Base-by-base conservation (phyloP, 352 stramenopile species). In the Pythium diclinum region DNA sequence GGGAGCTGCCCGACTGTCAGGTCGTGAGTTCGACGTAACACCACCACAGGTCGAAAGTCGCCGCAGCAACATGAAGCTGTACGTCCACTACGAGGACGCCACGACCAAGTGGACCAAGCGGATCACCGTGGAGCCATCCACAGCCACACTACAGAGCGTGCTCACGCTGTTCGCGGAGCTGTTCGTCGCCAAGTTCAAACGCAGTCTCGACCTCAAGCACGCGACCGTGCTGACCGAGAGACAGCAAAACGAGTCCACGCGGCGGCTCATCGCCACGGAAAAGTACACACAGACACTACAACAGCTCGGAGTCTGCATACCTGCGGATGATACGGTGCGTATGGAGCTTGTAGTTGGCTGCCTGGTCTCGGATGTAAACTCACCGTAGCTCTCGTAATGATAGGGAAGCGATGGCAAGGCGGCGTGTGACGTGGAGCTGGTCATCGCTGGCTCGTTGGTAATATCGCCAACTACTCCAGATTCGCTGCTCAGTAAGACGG, bases 71-170 rank as follows among this genome's bases (percentile, higher is more conserved):
- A 74, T 74, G 67, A 81, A 78, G 63, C 67, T 92, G 14, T 91
- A 91, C 67, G 74, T 93, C 55, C 85, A 93, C 73, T 85, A 77
- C 28, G 81, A 89, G 71, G 67, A 72, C 16, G 36, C 28, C 6
- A 21, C 28, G 3, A 48, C 72, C 28, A 61, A 70, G 56, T 88
- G 82, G 76, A 88, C 82, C 5, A 87, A 80, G 63, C 79, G 82
- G 16, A 30, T 91, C 19, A 79, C 70, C 8, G 56, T 90, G 17
- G 25, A 44, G 0, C 55, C 52, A 8, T 34, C 56, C 21, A 69
- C 51, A 30, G 54, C 62, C 17, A 81, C 79, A 6, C 65, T 91
- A 17, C 58, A 77, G 23, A 72, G 68, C 7, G 77, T 86, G 21
- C 53, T 91, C 21, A 33, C 19, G 25, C 54, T 57, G 17, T 87